Base-by-base conservation (phyloP, 768 basidiomycete species). In the Obba rivulosa region DNA sequence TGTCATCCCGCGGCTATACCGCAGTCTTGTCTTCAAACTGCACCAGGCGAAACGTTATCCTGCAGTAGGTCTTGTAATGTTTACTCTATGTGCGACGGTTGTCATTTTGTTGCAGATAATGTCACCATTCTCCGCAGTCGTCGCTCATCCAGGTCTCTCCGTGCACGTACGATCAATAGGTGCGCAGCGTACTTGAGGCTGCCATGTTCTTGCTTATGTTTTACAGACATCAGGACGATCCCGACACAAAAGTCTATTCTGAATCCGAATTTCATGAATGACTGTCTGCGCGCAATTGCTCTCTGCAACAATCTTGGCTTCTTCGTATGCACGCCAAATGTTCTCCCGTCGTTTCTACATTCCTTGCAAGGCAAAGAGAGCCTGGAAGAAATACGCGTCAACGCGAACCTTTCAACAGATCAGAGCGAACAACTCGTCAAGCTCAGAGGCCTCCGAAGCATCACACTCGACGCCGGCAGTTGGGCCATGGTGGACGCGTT, bases 1-100 rank as follows among this genome's bases (percentile, higher is more conserved):
- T 1, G 82, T 77, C 1, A 74, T 82, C 2, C 85, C 86, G 0
- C 68, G 72, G 14, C 67, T 90, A 8, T 89, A 90, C 61, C 62
- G 71, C 24, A 74, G 64, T 2, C 69, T 88, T 38, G 70, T 68
- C 5, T 87, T 82, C 65, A 72, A 75, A 3, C 44, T 71, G 3
- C 68, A 69, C 21, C 78, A 86, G 55, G 73, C 77, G 13, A 85
- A 85, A 52, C 73, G 73, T 20, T 84, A 80, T 63, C 72, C 71
- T 22, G 57, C 58, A 46, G 81, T 81, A 46, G 36, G 76, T 62
- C 22, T 5, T 38, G 37, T 38, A 8, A 16, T 38, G 5, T 41
- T 43, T 40, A n/a, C 43, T 25, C 18, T 24, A 18, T 13, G 17
- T 2, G 11, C n/a, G 4, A 34, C 34, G 20, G 8, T 25, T 34